Evolutionary conservation across 345 rosid species (phyloP).

Genomic region (Acer saccharum): DNA sequence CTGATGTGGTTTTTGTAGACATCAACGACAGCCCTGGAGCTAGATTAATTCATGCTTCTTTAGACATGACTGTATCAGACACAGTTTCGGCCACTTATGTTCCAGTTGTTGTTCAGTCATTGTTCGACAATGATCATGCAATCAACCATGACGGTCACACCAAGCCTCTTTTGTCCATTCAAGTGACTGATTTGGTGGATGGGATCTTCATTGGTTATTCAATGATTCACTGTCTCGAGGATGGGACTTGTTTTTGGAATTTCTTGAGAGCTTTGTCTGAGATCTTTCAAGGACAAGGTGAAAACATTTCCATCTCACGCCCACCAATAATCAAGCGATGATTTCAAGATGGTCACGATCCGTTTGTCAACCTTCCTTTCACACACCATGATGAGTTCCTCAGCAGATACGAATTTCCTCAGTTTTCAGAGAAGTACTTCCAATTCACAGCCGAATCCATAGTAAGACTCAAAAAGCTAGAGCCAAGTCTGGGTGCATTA

Average conservation of each 20-base stretch:
- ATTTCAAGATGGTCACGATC: constrained; percentile 54
- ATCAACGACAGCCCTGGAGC: constrained; percentile 55
- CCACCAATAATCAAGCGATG: constrained; percentile 52
- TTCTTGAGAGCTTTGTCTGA: constrained; percentile 68
- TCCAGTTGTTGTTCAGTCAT: constrained; percentile 56
- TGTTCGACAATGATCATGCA: constrained; percentile 71
- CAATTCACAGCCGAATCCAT: constrained; percentile 61
- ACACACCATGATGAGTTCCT: constrained; percentile 49
- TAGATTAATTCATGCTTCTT: constrained; percentile 46
- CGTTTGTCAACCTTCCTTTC: constrained; percentile 51
- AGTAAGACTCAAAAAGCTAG: constrained; percentile 53
- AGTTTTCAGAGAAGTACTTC: constrained; percentile 56
- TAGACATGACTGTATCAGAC: constrained; percentile 42
- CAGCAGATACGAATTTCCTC: constrained; percentile 39
- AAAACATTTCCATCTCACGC: constrained; percentile 31
- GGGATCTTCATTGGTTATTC: constrained; percentile 73
- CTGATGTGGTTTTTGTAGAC: constrained; percentile 53
- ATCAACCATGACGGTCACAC: constrained; percentile 61
- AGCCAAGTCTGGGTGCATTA: constrained; percentile 41
- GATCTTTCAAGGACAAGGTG: constrained; percentile 47
- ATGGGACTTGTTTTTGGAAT: constrained; percentile 67
- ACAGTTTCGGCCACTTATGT: constrained; percentile 51
- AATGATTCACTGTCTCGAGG: constrained; percentile 59
- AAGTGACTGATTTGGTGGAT: constrained; percentile 68
- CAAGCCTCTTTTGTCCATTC: constrained; percentile 49